Base-by-base conservation (phyloP, 2,329 filamentous ascomycete genomes). In the Aspergillus hortae region DNA sequence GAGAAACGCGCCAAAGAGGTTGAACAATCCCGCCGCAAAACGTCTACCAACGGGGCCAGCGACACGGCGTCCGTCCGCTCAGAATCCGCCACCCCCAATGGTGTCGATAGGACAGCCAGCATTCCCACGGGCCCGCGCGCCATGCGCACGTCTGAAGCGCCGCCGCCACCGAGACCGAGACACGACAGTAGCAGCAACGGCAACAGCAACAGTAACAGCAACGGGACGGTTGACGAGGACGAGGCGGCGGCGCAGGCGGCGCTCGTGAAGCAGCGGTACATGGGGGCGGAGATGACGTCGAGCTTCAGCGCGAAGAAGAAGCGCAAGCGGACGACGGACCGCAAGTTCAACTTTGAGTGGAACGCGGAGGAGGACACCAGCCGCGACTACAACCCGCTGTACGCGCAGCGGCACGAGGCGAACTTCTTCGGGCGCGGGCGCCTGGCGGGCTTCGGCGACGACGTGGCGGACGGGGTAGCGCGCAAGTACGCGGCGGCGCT, bases 261-360 rank as follows among this genome's bases (percentile, higher is more conserved):
- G 25, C 75, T 94, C 53, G 84, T 90, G 55, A 82, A 89, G 54
- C 85, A 90, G 61, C 81, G 90, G 56, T 99, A 99, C 67, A 92
- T 97, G 81, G 94, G 94, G 3, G 88, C 90, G 1, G 90, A 96
- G 58, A 84, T 89, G 48, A 95, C 94, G 59, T 92, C 88, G 4
- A 95, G 83, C 35, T 96, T 97, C 67, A 95, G 91, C 0, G 92
- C 92, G 1, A 90, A 94, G 76, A 99, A 97, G 81, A 97, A 97
- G 78, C 83, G 92, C 51, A 88, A 89, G 75, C 82, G 92, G 56
- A 95, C 91, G 1, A 94, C 90, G 1, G 92, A 96, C 66, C 90
- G 92, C 73, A 97, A 99, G 70, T 99, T 99, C 77, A 99, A 96
- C 65, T 99, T 99, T 64, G 94, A 95, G 63, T 99, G 94, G 94